phyloP scores from a whole-genome alignment of 352 stramenopile species.

The Aphanomyces astaci region DNA sequence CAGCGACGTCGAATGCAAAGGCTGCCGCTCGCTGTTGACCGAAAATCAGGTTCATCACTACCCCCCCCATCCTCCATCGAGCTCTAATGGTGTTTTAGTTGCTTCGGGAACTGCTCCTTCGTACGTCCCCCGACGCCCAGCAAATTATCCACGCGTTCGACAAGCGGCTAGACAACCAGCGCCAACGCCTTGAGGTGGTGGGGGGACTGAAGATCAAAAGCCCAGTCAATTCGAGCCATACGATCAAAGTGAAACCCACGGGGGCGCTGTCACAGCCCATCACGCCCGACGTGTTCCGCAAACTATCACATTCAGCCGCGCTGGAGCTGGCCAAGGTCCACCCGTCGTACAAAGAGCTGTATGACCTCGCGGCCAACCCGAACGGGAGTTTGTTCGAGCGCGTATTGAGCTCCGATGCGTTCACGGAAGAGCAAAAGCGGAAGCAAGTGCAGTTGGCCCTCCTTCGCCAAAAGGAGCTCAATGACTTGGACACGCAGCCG shows the following conservation, averaged over 20 bases:
- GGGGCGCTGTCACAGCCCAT: constrained; percentile 7
- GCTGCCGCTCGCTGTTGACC: constrained; percentile 12
- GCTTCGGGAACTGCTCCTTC: constrained; percentile 12
- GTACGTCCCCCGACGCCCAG: constrained; percentile 18
- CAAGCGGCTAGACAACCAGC: constrained; percentile 20
- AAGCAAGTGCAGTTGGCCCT: constrained; percentile 15
- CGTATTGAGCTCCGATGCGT: constrained; percentile 15
- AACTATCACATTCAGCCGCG: constrained; percentile 13
- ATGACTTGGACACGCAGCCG: background rate
- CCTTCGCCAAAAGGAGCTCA: constrained; percentile 18
- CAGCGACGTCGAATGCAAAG: background rate
- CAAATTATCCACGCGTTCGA: constrained; percentile 21
- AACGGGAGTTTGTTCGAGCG: constrained; percentile 22
- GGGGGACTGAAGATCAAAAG: constrained; percentile 17
- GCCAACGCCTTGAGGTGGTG: constrained; percentile 2
- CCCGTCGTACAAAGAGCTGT: constrained; percentile 22
- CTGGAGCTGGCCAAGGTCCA: constrained; percentile 20
- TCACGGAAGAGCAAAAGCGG: constrained; percentile 22
- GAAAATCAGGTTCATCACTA: constrained; percentile 18
- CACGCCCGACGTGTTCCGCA: constrained; percentile 21
- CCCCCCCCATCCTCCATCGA: background rate
- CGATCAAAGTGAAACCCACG: background rate
- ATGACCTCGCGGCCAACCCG: constrained; percentile 13
- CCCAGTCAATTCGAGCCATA: background rate
- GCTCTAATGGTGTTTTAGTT: background rate